Conservation (phyloP, 768 basidiomycete species). For the Pleurotus ostreatus region DNA sequence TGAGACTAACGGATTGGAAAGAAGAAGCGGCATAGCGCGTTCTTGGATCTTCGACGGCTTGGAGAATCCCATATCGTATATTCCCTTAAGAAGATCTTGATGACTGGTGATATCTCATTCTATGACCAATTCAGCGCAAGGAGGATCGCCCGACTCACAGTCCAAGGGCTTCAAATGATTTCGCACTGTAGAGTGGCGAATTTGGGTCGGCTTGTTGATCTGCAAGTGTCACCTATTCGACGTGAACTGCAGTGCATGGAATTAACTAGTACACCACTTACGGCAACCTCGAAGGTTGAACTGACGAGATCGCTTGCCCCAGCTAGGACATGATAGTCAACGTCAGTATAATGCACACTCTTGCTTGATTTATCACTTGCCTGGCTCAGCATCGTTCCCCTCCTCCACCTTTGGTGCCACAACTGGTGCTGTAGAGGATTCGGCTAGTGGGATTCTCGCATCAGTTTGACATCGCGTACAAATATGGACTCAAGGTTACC, state of each 20-base stretch:
- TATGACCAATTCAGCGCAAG: not conserved
- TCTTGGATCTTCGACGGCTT: constrained; percentile 99
- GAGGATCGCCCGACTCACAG: constrained; percentile 51
- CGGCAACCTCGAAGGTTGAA: constrained; percentile 81
- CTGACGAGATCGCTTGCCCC: constrained; percentile 60
- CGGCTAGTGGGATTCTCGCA: constrained; percentile 18
- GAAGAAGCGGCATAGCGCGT: constrained; percentile 86
- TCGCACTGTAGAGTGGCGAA: constrained; percentile 91
- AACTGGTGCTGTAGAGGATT: constrained; percentile 14
- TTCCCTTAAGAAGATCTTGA: constrained; percentile 85
- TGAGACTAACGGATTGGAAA: constrained; percentile 76
- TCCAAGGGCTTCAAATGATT: constrained; percentile 94
- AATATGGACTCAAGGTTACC: constrained; percentile 11
- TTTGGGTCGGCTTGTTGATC: constrained; percentile 95
- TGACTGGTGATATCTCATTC: constrained; percentile 41
- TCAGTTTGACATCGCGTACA: not conserved
- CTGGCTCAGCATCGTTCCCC: constrained; percentile 22
- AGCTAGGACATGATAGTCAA: constrained; percentile 14
- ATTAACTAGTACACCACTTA: constrained; percentile 27
- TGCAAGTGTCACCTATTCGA: constrained; percentile 81
- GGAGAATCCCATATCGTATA: constrained; percentile 93
- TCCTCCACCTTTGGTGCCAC: constrained; percentile 4
- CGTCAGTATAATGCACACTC: not conserved
- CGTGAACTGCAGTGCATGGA: constrained; percentile 9
- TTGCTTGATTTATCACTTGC: constrained; percentile 12